These are phyloP conservation scores for Symbiotaphrina buchneri DNA, from an alignment of 495 filamentous ascomycete genomes.

Conservation along the genomic window DNA sequence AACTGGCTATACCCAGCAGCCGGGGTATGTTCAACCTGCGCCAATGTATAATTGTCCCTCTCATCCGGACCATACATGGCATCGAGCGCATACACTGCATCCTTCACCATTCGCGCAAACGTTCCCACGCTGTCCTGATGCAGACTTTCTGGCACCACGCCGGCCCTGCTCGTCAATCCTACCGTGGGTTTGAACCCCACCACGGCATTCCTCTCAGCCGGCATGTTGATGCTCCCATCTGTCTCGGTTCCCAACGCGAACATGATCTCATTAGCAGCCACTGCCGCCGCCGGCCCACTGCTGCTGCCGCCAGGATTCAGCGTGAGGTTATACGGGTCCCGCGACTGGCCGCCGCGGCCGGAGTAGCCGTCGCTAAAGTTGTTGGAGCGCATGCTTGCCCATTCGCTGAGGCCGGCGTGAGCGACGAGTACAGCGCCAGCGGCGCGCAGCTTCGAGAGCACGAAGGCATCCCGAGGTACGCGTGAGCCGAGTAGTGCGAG, in stretches of 20 bases:
- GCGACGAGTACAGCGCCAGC: constrained; percentile 48
- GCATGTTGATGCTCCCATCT: constrained; percentile 51
- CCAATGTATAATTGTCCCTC: constrained; percentile 34
- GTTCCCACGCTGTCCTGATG: constrained; percentile 47
- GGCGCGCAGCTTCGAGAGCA: constrained; percentile 34
- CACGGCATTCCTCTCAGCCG: constrained; percentile 39
- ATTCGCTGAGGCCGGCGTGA: constrained; percentile 47
- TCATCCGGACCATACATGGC: constrained; percentile 35
- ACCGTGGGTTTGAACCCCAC: constrained; percentile 50
- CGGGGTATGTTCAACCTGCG: constrained; percentile 29
- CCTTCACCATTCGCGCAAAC: constrained; percentile 40
- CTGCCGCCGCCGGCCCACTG: constrained; percentile 36
- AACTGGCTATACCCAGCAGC: constrained; percentile 28
- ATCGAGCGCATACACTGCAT: constrained; percentile 42
- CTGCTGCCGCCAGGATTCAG: constrained; percentile 44
- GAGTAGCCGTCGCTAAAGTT: constrained; percentile 51
- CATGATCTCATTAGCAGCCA: constrained; percentile 34
- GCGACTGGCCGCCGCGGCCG: constrained; percentile 37
- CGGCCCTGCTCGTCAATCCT: constrained; percentile 34
- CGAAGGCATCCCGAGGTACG: constrained; percentile 40
- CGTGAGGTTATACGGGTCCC: constrained; percentile 46
- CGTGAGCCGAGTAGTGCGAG: constrained; percentile 38
- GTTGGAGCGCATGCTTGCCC: constrained; percentile 52
- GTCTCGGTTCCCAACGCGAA: constrained; percentile 55
- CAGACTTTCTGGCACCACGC: constrained; percentile 38